phyloP scores from a whole-genome alignment of 345 rosid species.

The Sonneratia alba region DNA sequence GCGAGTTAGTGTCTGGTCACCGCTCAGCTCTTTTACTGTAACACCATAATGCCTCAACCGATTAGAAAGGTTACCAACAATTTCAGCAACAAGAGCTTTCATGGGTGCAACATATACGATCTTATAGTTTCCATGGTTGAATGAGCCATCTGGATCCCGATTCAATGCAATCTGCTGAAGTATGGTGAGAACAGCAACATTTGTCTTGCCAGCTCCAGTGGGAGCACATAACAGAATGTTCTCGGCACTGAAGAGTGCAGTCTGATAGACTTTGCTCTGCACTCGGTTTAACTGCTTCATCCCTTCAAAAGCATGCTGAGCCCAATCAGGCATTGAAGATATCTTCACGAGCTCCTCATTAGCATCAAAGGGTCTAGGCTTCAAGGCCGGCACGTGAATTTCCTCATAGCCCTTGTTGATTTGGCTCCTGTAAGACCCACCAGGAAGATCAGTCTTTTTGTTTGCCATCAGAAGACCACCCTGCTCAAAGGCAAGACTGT shows the following conservation, averaged over 20 bases:
- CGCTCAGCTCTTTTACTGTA: slow-evolving; percentile 84
- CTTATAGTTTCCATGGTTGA: slow-evolving; percentile 66
- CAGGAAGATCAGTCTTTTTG: slow-evolving; percentile 76
- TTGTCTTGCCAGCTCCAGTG: slow-evolving; percentile 96
- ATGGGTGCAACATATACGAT: slow-evolving; percentile 99
- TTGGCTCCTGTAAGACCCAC: slow-evolving; percentile 53
- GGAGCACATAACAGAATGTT: slow-evolving; percentile 94
- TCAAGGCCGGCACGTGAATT: slow-evolving; percentile 81
- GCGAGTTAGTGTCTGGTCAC: slow-evolving; percentile 84
- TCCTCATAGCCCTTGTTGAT: slow-evolving; percentile 83
- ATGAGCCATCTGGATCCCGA: slow-evolving; percentile 57
- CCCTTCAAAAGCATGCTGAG: slow-evolving; percentile 88
- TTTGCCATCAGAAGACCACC: slow-evolving; percentile 92
- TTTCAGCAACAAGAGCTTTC: slow-evolving; percentile 98
- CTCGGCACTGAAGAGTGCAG: slow-evolving; percentile 69
- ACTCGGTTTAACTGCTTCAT: slow-evolving; percentile 90
- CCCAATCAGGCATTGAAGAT: slow-evolving; percentile 84
- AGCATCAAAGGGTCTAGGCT: slow-evolving; percentile 44
- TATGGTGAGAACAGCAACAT: slow-evolving; percentile 92
- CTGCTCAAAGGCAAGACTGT: slow-evolving; percentile 63
- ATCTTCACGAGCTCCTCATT: slow-evolving; percentile 72
- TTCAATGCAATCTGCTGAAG: slow-evolving; percentile 77
- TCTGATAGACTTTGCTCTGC: slow-evolving; percentile 81
- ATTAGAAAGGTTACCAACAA: slow-evolving; percentile 78
- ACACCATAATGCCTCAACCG: slow-evolving; percentile 67